Base-by-base conservation (phyloP, 2,329 filamentous ascomycete species). In the Coniochaeta ligniaria region DNA sequence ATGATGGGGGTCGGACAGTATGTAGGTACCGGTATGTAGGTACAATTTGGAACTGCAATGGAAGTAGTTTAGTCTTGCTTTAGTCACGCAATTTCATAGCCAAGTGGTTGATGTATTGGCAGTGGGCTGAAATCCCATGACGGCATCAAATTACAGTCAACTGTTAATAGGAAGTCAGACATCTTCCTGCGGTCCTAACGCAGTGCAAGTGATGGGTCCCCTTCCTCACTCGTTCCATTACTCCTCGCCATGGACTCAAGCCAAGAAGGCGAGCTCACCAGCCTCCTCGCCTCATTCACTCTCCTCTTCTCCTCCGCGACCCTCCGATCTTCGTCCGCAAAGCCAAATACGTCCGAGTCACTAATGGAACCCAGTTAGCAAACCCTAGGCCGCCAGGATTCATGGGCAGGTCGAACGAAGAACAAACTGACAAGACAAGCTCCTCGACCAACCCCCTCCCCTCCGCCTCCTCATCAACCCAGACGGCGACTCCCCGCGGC, bases 401-500 rank as follows among this genome's bases (percentile, higher is more conserved):
- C 17, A 11, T 55, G 5, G 7, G n/a, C 50, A 17, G 38, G 31
- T 36, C 54, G 28, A 36, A 9, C 22, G 14, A 12, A 57, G 3
- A 38, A 36, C 31, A 36, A 57, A 63, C 63, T 65, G 41, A 68
- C 66, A 68, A 62, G 1, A 63, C 62, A 58, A 65, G 63, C 1
- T 33, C 33, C 35, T 68, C 67, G 26, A 67, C 66, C 24, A 55
- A 45, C 7, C 78, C 75, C 65, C 80, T 77, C 0, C 81, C 83
- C 47, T 80, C 74, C 1, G 83, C 84, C 62, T 77, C 75, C 52
- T 76, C 76, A 62, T 82, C 80, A 0, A 87, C 85, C 81, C 84
- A 90, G 3, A 90, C 80, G 56, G 81, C 80, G 1, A 88, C 79
- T 66, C 83, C 85, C 41, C 78, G 75, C 6, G 76, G 76, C 12